These are phyloP conservation scores for Tetrastigma voinierianum DNA, from an alignment of 164 flowering plant genomes.

Conservation along the genomic window DNA sequence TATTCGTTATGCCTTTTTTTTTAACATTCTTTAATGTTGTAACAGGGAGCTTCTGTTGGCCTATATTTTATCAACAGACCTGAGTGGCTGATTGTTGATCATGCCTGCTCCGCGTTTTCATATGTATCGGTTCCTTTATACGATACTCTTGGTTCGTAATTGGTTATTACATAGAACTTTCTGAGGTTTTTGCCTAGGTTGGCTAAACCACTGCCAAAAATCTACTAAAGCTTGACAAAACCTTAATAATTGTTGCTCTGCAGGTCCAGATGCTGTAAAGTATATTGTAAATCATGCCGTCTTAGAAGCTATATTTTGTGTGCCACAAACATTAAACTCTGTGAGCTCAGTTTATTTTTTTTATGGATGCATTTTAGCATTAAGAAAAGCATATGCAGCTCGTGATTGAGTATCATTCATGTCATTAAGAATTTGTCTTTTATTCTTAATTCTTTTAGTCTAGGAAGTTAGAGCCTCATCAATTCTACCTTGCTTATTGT, in stretches of 20 bases:
- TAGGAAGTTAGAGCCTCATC: not conserved
- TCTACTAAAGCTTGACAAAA: too few species aligned
- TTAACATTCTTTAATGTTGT: too few species aligned
- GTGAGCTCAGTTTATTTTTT: conserved; percentile 46
- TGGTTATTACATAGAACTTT: not conserved
- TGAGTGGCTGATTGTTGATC: conserved; percentile 96
- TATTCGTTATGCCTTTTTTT: too few species aligned
- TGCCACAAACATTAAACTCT: conserved; percentile 60
- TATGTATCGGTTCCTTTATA: conserved; percentile 90
- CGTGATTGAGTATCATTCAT: not conserved
- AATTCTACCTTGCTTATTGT: not conserved
- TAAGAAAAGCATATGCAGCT: not conserved
- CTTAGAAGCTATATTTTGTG: conserved; percentile 81
- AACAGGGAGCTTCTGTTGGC: conserved; percentile 82
- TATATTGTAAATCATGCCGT: conserved; percentile 75
- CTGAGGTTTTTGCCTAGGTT: not conserved
- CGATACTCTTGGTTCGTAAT: conserved; percentile 85
- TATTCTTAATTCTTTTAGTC: not conserved
- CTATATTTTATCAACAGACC: conserved; percentile 92
- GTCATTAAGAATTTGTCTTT: not conserved
- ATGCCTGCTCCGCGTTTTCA: conserved; percentile 98
- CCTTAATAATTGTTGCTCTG: conserved; percentile 4
- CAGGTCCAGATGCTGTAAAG: conserved; percentile 96
- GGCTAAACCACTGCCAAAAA: not conserved
- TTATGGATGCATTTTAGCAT: not conserved